These are phyloP conservation scores for Rhizopogon vinicolor DNA, from an alignment of 768 basidiomycete species.

Conservation along the genomic window DNA sequence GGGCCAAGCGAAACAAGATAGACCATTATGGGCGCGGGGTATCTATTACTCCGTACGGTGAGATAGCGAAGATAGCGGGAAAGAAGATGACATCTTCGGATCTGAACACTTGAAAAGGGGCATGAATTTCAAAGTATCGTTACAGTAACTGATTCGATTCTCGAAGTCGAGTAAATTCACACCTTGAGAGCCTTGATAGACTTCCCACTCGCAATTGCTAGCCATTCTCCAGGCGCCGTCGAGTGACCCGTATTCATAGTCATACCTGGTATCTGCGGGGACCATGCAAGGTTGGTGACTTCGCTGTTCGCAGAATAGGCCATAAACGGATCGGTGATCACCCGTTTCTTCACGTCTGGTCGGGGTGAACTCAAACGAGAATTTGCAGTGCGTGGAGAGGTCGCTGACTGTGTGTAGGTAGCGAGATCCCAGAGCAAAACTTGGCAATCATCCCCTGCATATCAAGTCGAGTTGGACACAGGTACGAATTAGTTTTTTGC, in stretches of 20 bases:
- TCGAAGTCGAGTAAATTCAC: conserved; percentile 26
- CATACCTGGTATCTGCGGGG: conserved; percentile 76
- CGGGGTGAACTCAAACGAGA: conserved; percentile 76
- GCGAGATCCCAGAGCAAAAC: conserved; percentile 91
- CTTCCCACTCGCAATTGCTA: conserved; percentile 81
- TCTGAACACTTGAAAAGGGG: neutral
- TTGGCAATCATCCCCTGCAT: conserved; percentile 86
- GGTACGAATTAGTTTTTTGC: neutral
- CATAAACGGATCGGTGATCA: conserved; percentile 75
- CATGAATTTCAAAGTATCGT: neutral
- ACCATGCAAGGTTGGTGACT: conserved; percentile 85
- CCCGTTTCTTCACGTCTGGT: conserved; percentile 73
- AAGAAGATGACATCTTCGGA: neutral
- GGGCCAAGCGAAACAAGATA: neutral
- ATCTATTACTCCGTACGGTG: neutral
- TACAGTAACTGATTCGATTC: neutral
- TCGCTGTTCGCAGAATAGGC: conserved; percentile 77
- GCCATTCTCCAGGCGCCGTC: conserved; percentile 79
- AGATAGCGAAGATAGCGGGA: neutral
- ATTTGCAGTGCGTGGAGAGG: conserved; percentile 65
- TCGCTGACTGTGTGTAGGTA: conserved; percentile 51
- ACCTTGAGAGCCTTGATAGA: conserved; percentile 79
- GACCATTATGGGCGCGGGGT: neutral
- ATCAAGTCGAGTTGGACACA: conserved; percentile 2
- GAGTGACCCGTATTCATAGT: conserved; percentile 70